Conservation (phyloP, 768 basidiomycete genomes). For the Kwoniella botswanensis region DNA sequence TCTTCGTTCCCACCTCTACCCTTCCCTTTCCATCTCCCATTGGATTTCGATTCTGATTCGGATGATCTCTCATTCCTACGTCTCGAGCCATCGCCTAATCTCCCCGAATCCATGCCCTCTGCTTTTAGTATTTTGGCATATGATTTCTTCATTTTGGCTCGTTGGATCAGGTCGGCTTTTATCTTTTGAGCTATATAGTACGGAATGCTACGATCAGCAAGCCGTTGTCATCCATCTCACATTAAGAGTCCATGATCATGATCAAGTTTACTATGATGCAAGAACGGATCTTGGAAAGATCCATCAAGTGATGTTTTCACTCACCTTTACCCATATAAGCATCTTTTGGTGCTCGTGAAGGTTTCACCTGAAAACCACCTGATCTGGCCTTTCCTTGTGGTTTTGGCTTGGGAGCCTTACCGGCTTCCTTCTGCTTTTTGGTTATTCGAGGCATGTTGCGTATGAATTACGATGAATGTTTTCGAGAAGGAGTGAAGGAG, state of each 20-base stretch:
- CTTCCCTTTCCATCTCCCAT: constrained; percentile 21
- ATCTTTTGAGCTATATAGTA: constrained; percentile 53
- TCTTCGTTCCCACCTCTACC: constrained; percentile 28
- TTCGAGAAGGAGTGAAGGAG: background rate
- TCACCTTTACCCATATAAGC: constrained; percentile 59
- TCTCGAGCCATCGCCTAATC: constrained; percentile 61
- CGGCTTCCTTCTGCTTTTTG: constrained; percentile 43
- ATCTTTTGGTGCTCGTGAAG: constrained; percentile 54
- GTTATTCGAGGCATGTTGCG: constrained; percentile 42
- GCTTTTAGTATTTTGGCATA: constrained; percentile 78
- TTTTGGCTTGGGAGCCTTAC: constrained; percentile 21
- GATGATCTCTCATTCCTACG: constrained; percentile 16
- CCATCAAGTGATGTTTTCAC: background rate
- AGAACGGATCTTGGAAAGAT: background rate
- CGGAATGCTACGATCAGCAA: background rate
- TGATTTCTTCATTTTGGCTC: constrained; percentile 55
- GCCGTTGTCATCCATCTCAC: background rate
- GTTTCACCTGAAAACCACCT: constrained; percentile 57
- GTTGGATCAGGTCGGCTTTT: constrained; percentile 54
- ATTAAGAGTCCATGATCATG: background rate
- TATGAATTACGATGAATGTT: background rate
- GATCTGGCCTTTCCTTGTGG: constrained; percentile 10
- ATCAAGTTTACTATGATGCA: background rate
- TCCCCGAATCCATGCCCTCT: constrained; percentile 74
- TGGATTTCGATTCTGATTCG: background rate